Percentiles rank a stretch among this genome's conserved stretches.
phyloP scores from a whole-genome alignment of 352 stramenopile species.

The Phytophthora macrochlamydospora region DNA sequence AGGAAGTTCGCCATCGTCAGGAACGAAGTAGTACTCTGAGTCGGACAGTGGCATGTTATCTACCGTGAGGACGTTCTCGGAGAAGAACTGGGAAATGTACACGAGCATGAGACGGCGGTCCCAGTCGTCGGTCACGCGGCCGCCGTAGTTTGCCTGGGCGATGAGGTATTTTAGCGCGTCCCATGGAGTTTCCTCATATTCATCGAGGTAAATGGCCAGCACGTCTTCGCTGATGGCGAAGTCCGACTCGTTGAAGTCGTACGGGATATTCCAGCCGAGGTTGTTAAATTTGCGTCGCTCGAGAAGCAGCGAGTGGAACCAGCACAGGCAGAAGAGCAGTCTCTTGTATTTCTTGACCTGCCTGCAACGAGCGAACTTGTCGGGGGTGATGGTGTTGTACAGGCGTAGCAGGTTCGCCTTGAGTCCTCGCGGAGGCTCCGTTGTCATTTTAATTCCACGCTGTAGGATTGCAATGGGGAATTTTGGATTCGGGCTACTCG shows the following conservation, averaged over 20 bases:
- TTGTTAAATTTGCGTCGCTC: constrained; percentile 97
- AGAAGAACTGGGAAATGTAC: constrained; percentile 97
- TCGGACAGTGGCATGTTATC: constrained; percentile 90
- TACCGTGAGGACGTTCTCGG: constrained; percentile 83
- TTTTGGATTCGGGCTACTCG: constrained; percentile 92
- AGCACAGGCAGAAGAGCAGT: constrained; percentile 94
- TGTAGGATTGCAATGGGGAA: constrained; percentile 97
- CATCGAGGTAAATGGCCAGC: constrained; percentile 94
- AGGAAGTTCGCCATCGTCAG: constrained; percentile 89
- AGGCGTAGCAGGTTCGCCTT: constrained; percentile 93
- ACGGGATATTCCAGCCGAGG: constrained; percentile 97
- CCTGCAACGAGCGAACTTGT: constrained; percentile 86
- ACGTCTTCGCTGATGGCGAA: constrained; percentile 97
- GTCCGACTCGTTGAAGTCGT: constrained; percentile 98
- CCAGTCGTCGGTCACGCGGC: constrained; percentile 96
- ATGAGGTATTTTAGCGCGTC: constrained; percentile 96
- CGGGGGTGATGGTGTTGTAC: constrained; percentile 93
- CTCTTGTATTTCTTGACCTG: constrained; percentile 92
- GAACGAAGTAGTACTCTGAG: constrained; percentile 94
- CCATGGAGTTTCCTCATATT: constrained; percentile 93
- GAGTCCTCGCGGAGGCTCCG: constrained; percentile 92
- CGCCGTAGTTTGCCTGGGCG: constrained; percentile 96
- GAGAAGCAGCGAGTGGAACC: constrained; percentile 96
- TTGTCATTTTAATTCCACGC: constrained; percentile 96
- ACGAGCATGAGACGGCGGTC: constrained; percentile 95